Base-by-base conservation (phyloP, 768 basidiomycete species). In the Megacollybia marginata region DNA sequence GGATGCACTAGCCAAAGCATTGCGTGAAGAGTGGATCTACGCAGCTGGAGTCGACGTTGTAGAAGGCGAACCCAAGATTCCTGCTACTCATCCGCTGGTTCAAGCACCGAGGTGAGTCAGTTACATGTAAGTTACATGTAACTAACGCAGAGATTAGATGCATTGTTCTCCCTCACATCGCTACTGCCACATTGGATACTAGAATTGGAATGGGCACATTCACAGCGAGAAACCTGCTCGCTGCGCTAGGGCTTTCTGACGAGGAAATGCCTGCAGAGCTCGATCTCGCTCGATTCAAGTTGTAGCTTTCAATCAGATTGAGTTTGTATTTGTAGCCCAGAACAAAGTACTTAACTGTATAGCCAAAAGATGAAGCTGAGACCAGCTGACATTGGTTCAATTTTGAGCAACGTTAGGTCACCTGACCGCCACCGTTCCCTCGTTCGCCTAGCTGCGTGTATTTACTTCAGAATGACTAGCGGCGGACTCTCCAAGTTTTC, bases 31-130 rank as follows among this genome's bases (percentile, higher is more conserved):
- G 3, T 83, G 84, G 80, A 87, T 99, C 19, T 94, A 86, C 75
- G 93, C 83, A 19, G 96, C 95, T 0, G 95, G 92, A 0, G 58
- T 99, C 11, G 95, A 99, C 63, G 95, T 98, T 33, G 82, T 96
- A 7, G 90, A 92, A 55, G 92, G 92, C 16, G 94, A 98, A 62
- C 94, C 94, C 0, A 65, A 83, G 42, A 73, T 99, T 28, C 57
- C 66, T 1, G 62, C 68, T 2, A 83, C 86, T 53, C 93, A 99
- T 62, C 85, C 88, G 2, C 65, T 99, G 44, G 80, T 96, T 42
- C 80, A 77, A 57, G 81, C 88, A 48, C 83, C 84, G 13, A 78
- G 80, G 82, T 92, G 57, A 59, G 68, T 49, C 2, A 12, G 36
- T 36, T 16, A 9, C 42, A 18, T 6, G 11, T 44, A 33, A 31